A percentile compares a stretch with the other conserved stretches of the same genome.
Evolutionary conservation across 1,139 yeast genomes (phyloP).

Genomic region (Yamadazyma spencermartinsiae): DNA sequence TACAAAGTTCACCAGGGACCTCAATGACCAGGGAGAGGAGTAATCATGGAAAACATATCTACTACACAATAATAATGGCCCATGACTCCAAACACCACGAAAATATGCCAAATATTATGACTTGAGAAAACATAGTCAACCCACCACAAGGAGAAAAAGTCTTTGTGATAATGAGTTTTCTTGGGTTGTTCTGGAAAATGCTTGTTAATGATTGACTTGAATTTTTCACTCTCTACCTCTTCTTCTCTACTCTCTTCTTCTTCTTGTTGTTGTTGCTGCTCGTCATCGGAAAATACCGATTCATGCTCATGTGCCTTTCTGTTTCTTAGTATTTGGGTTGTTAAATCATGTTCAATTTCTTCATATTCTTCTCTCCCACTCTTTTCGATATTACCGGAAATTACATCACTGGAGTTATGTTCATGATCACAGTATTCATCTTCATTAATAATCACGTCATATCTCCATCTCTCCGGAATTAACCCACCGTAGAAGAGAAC

Average conservation of each 20-base stretch:
- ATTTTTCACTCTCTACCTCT: constrained; percentile 23
- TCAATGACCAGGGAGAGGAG: not conserved
- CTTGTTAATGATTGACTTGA: constrained; percentile 39
- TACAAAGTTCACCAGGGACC: no score
- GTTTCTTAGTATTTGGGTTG: constrained; percentile 18
- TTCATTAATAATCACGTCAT: constrained; percentile 56
- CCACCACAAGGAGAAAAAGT: constrained; percentile 78
- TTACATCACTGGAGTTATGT: constrained; percentile 37
- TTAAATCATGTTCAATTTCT: constrained; percentile 38
- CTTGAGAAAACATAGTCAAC: constrained; percentile 72
- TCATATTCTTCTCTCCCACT: constrained; percentile 49
- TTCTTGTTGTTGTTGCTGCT: not conserved
- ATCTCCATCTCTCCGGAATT: constrained; percentile 87
- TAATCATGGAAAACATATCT: constrained; percentile 53
- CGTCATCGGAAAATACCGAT: not conserved
- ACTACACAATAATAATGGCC: constrained; percentile 82
- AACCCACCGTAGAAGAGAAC: constrained; percentile 86
- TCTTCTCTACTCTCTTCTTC: constrained; percentile 10
- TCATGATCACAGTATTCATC: constrained; percentile 32
- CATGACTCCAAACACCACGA: constrained; percentile 81
- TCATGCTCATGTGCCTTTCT: constrained; percentile 3
- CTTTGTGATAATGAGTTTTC: constrained; percentile 41
- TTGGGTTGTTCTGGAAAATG: constrained; percentile 59
- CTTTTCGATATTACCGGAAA: constrained; percentile 34
- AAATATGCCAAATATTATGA: constrained; percentile 92